Conservation (phyloP, 192 early-diverging fungal species). For the Backusella circina region DNA sequence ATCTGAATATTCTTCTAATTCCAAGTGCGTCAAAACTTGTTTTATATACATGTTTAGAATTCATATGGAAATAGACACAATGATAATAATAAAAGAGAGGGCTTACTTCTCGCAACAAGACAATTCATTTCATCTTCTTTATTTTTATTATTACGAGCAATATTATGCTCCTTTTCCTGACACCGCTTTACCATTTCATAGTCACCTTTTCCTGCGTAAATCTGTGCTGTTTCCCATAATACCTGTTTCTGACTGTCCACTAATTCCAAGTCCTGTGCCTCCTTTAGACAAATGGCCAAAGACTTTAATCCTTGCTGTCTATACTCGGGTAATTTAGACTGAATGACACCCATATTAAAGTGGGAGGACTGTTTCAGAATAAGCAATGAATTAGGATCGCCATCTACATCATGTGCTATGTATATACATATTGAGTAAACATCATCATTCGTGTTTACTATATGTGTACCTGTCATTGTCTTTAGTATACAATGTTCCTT, state of each 20-base stretch:
- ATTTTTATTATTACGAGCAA: not conserved
- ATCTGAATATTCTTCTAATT: not conserved
- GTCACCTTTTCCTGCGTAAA: not conserved
- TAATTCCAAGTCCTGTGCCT: not conserved
- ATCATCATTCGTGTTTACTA: no score
- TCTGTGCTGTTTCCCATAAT: not conserved
- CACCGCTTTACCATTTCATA: not conserved
- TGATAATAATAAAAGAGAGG: not conserved
- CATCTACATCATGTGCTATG: not conserved
- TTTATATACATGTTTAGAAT: not conserved
- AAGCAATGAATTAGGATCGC: no score
- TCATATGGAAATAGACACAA: no score
- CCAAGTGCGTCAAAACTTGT: not conserved
- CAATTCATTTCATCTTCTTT: not conserved
- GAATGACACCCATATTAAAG: slow-evolving; percentile 1
- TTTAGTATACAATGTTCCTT: slow-evolving; percentile 7
- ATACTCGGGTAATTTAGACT: not conserved
- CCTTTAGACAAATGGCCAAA: not conserved
- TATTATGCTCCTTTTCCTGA: not conserved
- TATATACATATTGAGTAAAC: not conserved
- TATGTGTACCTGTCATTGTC: not conserved
- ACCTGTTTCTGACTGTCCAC: not conserved
- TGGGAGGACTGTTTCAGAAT: not conserved
- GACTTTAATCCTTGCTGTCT: not conserved
- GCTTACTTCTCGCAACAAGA: not conserved